These are phyloP conservation scores for Pharus latifolius DNA, from an alignment of 176 grass and related monocot genomes.

Conservation along the genomic window DNA sequence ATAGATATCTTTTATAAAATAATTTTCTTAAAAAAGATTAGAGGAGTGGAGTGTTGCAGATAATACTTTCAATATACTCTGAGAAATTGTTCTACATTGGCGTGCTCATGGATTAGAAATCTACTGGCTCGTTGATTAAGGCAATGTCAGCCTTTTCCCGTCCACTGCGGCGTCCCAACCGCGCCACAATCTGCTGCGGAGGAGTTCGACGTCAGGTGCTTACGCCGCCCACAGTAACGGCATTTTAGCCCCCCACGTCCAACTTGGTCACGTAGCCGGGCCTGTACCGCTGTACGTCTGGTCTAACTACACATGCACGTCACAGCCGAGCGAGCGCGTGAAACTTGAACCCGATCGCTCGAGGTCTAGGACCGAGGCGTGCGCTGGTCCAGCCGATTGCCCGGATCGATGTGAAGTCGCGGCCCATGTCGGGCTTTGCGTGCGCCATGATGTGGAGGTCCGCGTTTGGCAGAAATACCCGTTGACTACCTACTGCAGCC, in stretches of 20 bases:
- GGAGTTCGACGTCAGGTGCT: neutral
- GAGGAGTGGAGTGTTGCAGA: too few relatives aligned
- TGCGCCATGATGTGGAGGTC: neutral
- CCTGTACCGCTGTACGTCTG: neutral
- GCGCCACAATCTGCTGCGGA: neutral
- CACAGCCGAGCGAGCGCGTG: neutral
- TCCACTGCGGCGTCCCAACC: too few relatives aligned
- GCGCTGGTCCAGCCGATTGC: neutral
- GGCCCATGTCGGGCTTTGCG: neutral
- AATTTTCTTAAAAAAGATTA: too few relatives aligned
- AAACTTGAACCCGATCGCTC: neutral
- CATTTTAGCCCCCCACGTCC: neutral
- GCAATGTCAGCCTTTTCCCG: too few relatives aligned
- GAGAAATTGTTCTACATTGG: too few relatives aligned
- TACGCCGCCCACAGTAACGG: neutral
- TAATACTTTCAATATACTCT: too few relatives aligned
- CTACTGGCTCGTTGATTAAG: too few relatives aligned
- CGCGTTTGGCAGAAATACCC: too few relatives aligned
- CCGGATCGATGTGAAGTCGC: neutral
- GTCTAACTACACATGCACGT: neutral
- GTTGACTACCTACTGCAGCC: too few relatives aligned
- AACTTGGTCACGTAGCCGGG: neutral
- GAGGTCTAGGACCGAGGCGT: neutral
- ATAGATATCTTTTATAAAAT: too few relatives aligned
- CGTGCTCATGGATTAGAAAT: too few relatives aligned